Evolutionary conservation across 805 yeast genomes (phyloP), one percentile per base, ranked within the genome.

Genomic region (Teunomyces stri): DNA sequence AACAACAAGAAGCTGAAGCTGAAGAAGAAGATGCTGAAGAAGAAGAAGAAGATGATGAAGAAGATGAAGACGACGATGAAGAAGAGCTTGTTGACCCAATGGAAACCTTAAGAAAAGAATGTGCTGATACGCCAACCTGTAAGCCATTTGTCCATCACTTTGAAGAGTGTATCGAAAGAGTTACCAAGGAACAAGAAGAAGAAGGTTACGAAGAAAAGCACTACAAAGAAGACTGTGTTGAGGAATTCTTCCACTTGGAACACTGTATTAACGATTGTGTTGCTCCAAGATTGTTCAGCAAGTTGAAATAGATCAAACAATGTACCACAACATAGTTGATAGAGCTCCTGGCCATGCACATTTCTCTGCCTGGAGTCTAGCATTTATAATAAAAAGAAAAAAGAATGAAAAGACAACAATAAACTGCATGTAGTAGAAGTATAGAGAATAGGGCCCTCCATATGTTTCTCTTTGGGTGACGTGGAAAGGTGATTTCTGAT

Each of bases 171-270:
- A 84, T 84, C 50, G 97, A 88, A 74, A 89, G 97, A 78, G 98
- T 92, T 55, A 83, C 94, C 55, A 81, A 84, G 68, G 96, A 84
- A 60, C 80, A 77, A 76, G 89, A 90, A 74, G 91, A 88, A 64
- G 86, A 80, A 57, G 96, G 76, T 59, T 91, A 92, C 68, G 96
- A 72, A 25, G 84, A 86, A 49, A 80, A 79, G 61, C 83, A 77
- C 9, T 78, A 89, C 79, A 92, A 92, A 75, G 99, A 92, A 78
- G 97, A 92, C 74, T 92, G 99, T 79, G 86, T 92, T 52, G 98
- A 92, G 74, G 99, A 92, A 74, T 92, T 87, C 60, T 92, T 92
- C 89, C 98, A 94, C 74, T 79, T 91, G 68, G 89, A 89, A 70
- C 97, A 92, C 72, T 89, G 95, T 76, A 59, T 91, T 61, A 89